Evolutionary conservation across 1,284 basidiomycete species (phyloP).

Genomic region (Boletus semigastroideus): DNA sequence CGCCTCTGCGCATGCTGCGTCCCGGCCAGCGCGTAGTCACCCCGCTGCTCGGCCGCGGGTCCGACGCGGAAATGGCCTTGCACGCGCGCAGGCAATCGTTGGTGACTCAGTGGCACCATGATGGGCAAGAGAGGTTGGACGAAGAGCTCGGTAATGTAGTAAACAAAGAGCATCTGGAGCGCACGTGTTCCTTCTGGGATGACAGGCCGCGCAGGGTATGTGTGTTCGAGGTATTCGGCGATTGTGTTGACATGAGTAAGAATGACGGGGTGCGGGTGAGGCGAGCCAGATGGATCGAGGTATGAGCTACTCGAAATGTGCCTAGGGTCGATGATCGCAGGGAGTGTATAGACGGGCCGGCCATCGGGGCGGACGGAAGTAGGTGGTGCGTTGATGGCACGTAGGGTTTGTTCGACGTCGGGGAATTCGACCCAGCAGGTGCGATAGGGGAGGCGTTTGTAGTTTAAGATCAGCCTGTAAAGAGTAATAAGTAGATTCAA

Average conservation of each 20-base stretch:
- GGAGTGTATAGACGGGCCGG: conserved; percentile 61
- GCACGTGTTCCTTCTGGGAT: conserved; percentile 68
- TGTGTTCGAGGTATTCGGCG: conserved; percentile 67
- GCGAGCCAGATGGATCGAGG: not conserved
- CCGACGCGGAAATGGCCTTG: conserved; percentile 46
- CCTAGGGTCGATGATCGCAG: conserved; percentile 54
- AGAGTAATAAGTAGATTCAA: not conserved
- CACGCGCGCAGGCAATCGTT: conserved; percentile 53
- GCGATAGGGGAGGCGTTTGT: conserved; percentile 63
- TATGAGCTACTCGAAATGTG: conserved; percentile 3
- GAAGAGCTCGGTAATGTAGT: conserved; percentile 66
- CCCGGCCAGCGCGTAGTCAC: not conserved
- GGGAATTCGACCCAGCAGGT: conserved; percentile 70
- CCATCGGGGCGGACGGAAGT: conserved; percentile 55
- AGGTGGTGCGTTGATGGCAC: conserved; percentile 57
- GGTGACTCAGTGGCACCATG: conserved; percentile 66
- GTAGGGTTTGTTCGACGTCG: conserved; percentile 61
- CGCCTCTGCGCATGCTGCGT: conserved; percentile 38
- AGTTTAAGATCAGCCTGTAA: conserved; percentile 66
- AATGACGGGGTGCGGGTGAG: conserved; percentile 40
- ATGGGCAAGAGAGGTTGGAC: conserved; percentile 65
- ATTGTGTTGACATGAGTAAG: conserved; percentile 60
- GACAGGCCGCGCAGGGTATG: conserved; percentile 65
- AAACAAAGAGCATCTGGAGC: conserved; percentile 65
- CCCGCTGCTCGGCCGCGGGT: not conserved